Percentiles rank a stretch among this genome's conserved stretches.
Conservation (phyloP, 345 rosid species). For the rapeseed (Brassica napus) region Da-Ae NC_063450.1:38649501-38650000, state of each 20-base stretch:
- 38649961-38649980: no score
- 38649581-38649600: neutral
- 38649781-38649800: neutral
- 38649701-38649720: neutral
- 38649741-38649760: neutral
- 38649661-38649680: neutral
- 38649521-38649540: neutral
- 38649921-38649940: no score
- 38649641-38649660: no score
- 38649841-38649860: no score
- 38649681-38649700: neutral
- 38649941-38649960: no score
- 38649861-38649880: no score
- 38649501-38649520: neutral
- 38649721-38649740: neutral
- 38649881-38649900: no score
- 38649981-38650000: no score
- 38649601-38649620: neutral
- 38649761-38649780: neutral
- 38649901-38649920: no score
- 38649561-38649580: neutral
- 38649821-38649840: no score
- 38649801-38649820: neutral
- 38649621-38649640: neutral
- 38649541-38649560: neutral